Conservation (phyloP, 2,329 filamentous ascomycete species). For the Onygenales sp. region DNA sequence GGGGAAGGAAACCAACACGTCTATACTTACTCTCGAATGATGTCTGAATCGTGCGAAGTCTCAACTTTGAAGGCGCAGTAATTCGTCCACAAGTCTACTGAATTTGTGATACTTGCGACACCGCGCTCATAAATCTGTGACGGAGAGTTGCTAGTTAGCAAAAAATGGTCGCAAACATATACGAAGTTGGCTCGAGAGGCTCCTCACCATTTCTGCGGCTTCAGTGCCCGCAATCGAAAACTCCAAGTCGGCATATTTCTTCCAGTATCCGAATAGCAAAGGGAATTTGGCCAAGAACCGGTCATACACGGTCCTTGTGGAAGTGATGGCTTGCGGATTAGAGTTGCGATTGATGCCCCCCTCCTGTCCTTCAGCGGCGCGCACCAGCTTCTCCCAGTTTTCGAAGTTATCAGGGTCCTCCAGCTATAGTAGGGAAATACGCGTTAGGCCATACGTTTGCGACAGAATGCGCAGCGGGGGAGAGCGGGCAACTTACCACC, state of each 20-base stretch:
- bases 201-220: slow-evolving; percentile 82
- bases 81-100: slow-evolving; percentile 92
- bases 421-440: slow-evolving; percentile 29
- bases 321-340: slow-evolving; percentile 81
- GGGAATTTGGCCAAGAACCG: slow-evolving; percentile 91
- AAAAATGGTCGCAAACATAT: not conserved
- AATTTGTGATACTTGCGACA: slow-evolving; percentile 83
- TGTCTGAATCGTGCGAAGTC: slow-evolving; percentile 84
- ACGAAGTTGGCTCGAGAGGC: slow-evolving; percentile 1
- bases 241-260: slow-evolving; percentile 96
- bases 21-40: slow-evolving; percentile 99
- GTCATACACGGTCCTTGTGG: slow-evolving; percentile 81
- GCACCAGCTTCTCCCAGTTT: slow-evolving; percentile 85
- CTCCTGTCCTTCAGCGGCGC: slow-evolving; percentile 72
- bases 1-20: slow-evolving; percentile 52
- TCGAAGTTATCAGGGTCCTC: slow-evolving; percentile 85
- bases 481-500: slow-evolving; percentile 52
- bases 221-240: slow-evolving; percentile 96
- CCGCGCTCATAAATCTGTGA: slow-evolving; percentile 84
- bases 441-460: not conserved
- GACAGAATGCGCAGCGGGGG: slow-evolving; percentile 7
- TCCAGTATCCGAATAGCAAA: slow-evolving; percentile 96
- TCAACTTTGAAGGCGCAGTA: slow-evolving; percentile 98
- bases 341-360: slow-evolving; percentile 95
- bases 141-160: not conserved